A percentile compares a stretch with the other conserved stretches of the same genome.
Evolutionary conservation across 75 land plant genomes (phyloP).

Genomic region (Cupressus sempervirens): DNA sequence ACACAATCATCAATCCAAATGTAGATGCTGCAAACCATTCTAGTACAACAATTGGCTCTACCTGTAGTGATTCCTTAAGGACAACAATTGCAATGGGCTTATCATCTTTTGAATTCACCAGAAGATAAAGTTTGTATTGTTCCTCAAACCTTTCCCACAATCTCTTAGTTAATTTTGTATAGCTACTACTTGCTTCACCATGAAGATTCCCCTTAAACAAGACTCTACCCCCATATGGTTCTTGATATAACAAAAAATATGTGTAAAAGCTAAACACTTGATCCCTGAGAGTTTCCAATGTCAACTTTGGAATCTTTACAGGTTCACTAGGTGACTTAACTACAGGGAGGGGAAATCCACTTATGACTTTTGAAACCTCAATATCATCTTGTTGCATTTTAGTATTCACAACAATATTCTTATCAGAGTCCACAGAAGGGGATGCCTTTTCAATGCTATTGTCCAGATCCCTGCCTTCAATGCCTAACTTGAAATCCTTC

Average conservation of each 20-base stretch:
- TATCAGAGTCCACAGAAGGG: background rate
- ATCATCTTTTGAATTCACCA: slow-evolving; percentile 81
- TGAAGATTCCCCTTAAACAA: slow-evolving; percentile 83
- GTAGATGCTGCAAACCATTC: too few species aligned
- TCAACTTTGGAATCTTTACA: slow-evolving; percentile 62
- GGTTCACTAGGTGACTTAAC: slow-evolving; percentile 64
- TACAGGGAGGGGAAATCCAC: slow-evolving; percentile 87
- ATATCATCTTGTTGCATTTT: slow-evolving; percentile 23
- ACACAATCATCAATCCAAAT: too few species aligned
- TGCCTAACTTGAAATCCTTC: too few species aligned
- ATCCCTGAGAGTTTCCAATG: slow-evolving; percentile 64
- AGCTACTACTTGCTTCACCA: slow-evolving; percentile 68
- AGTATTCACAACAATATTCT: background rate
- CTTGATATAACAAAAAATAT: slow-evolving; percentile 87
- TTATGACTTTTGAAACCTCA: slow-evolving; percentile 44
- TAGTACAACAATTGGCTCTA: slow-evolving; percentile 68
- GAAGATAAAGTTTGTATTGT: slow-evolving; percentile 70
- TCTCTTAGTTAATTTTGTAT: slow-evolving; percentile 57
- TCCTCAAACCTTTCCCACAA: slow-evolving; percentile 84
- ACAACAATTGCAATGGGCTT: slow-evolving; percentile 85
- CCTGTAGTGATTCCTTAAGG: slow-evolving; percentile 59
- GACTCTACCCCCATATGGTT: slow-evolving; percentile 91
- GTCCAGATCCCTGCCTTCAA: slow-evolving; percentile 2
- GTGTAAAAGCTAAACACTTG: slow-evolving; percentile 98
- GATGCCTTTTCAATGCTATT: background rate